Evolutionary conservation across 176 grass and related monocot genomes (phyloP).

Genomic region (Leersia perrieri): DNA sequence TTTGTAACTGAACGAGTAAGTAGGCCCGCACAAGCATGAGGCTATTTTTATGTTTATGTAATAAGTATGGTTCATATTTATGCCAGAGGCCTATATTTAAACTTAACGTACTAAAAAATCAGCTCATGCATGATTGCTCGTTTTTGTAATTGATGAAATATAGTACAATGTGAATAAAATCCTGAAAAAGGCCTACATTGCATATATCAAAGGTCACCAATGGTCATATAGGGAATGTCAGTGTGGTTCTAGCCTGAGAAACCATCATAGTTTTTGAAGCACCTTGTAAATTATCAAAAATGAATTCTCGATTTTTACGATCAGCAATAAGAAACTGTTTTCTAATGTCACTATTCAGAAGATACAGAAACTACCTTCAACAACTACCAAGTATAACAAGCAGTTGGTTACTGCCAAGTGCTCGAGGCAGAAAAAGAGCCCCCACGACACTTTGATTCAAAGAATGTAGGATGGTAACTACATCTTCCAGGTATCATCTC

Average conservation of each 20-base stretch:
- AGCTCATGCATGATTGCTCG: background rate
- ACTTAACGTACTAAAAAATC: conserved; percentile 17
- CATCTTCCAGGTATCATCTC: conserved; percentile 43
- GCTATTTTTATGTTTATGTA: conserved; percentile 18
- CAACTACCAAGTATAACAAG: conserved; percentile 42
- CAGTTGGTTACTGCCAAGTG: conserved; percentile 32
- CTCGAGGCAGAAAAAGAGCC: conserved; percentile 43
- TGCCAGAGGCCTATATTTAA: background rate
- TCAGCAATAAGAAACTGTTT: conserved; percentile 31
- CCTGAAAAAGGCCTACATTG: conserved; percentile 17
- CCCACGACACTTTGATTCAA: conserved; percentile 35
- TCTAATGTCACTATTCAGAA: conserved; percentile 30
- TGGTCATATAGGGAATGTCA: background rate
- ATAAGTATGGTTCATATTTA: background rate
- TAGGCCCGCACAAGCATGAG: background rate
- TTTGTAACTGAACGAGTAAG: background rate
- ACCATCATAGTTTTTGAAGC: background rate
- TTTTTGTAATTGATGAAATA: background rate
- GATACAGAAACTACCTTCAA: conserved; percentile 57
- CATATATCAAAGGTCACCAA: conserved; percentile 15
- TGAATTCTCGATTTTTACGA: background rate
- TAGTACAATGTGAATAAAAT: conserved; percentile 13
- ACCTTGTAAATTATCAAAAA: conserved; percentile 21
- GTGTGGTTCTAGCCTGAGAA: conserved; percentile 19
- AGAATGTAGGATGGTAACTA: conserved; percentile 53